These are phyloP conservation scores for Hirschfeldia incana DNA, from an alignment of 345 rosid genomes.

Conservation along the genomic window DNA sequence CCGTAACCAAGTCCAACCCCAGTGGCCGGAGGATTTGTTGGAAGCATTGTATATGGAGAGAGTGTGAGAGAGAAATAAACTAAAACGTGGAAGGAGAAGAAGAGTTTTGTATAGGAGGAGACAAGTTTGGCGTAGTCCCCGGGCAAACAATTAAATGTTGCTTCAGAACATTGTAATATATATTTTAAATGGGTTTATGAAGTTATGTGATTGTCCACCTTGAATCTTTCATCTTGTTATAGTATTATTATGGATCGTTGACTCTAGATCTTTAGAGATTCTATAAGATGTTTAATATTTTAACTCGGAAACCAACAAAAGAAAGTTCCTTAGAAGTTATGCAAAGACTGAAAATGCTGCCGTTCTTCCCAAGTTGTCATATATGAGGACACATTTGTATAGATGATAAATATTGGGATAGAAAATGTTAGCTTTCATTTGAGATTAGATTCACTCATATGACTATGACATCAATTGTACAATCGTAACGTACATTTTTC, in stretches of 20 bases:
- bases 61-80: slow-evolving; percentile 4
- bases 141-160: slow-evolving; percentile 21
- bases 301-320: slow-evolving; percentile 20
- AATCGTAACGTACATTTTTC: neutral
- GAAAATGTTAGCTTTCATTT: neutral
- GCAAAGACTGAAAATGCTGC: neutral
- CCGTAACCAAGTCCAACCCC: slow-evolving; percentile 82
- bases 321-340: neutral
- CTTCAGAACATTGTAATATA: slow-evolving; percentile 9
- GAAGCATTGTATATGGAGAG: slow-evolving; percentile 39
- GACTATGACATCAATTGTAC: neutral
- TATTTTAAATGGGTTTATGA: neutral
- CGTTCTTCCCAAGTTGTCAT: neutral
- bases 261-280: slow-evolving; percentile 11
- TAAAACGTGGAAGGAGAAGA: slow-evolving; percentile 7
- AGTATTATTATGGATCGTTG: slow-evolving; percentile 12
- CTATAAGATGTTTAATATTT: neutral
- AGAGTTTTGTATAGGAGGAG: slow-evolving; percentile 16
- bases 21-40: slow-evolving; percentile 49
- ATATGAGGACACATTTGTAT: neutral
- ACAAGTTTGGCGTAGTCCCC: slow-evolving; percentile 19
- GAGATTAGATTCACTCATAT: neutral
- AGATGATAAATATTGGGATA: neutral
- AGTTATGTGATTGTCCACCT: neutral
- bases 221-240: slow-evolving; percentile 27